Evolutionary conservation across 345 rosid species (phyloP).

Genomic region (Adansonia digitata): DNA sequence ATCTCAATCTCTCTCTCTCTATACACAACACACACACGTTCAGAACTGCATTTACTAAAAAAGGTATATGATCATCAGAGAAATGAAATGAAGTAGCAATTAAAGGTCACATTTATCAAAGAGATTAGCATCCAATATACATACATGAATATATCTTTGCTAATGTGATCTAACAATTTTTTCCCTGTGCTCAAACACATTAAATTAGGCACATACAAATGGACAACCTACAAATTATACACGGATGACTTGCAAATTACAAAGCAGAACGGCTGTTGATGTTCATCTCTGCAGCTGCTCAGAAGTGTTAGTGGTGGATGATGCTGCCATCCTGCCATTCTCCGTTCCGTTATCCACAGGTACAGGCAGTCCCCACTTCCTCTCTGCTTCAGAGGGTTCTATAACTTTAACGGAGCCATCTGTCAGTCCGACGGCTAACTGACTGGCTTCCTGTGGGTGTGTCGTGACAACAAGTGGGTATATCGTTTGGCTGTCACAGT

Average conservation of each 20-base stretch:
- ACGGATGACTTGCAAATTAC: slow-evolving; percentile 23
- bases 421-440: slow-evolving; percentile 57
- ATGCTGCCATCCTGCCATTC: slow-evolving; percentile 38
- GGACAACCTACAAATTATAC: slow-evolving; percentile 10
- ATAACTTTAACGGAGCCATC: slow-evolving; percentile 60
- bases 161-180: neutral
- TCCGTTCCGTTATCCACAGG: slow-evolving; percentile 41
- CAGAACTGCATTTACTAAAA: too few relatives aligned
- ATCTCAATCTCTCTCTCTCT: too few relatives aligned
- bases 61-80: too few relatives aligned
- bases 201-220: neutral
- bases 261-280: slow-evolving; percentile 1
- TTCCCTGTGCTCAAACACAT: slow-evolving; percentile 11
- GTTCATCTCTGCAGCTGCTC: slow-evolving; percentile 46
- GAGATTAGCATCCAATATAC: slow-evolving; percentile 4
- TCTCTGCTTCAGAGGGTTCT: slow-evolving; percentile 55
- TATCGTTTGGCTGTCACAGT: slow-evolving; percentile 25
- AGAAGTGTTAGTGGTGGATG: slow-evolving; percentile 36
- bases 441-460: slow-evolving; percentile 70
- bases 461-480: slow-evolving; percentile 56
- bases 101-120: slow-evolving; percentile 11
- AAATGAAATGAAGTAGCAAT: neutral
- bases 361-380: slow-evolving; percentile 49
- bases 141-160: slow-evolving; percentile 4
- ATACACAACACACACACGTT: too few relatives aligned